These are phyloP conservation scores for Rutstroemia sydowiana DNA, from an alignment of 2,329 filamentous ascomycete genomes.

Conservation along the genomic window DNA sequence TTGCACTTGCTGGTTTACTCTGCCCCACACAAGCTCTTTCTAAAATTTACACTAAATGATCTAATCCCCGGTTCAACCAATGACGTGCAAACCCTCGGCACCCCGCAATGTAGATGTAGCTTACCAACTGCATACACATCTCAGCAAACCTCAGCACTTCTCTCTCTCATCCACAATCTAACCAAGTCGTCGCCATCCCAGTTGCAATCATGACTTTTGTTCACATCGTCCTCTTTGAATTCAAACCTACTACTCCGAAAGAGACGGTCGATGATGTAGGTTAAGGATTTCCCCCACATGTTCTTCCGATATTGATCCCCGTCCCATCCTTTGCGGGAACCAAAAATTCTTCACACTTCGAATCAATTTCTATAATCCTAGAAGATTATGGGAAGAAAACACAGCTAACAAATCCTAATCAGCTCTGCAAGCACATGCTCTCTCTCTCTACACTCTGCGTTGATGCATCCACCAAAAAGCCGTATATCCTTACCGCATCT, in stretches of 20 bases:
- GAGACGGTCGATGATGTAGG: constrained; percentile 50
- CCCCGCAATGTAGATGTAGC: too few species aligned
- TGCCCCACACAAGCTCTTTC: too few species aligned
- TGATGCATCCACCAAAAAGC: constrained; percentile 48
- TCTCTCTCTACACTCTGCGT: constrained; percentile 50
- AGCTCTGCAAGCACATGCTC: constrained; percentile 52
- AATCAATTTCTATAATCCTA: neutral
- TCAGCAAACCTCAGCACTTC: neutral
- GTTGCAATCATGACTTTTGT: constrained; percentile 48
- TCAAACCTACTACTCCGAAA: constrained; percentile 44
- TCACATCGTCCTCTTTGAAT: constrained; percentile 64
- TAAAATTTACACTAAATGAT: too few species aligned
- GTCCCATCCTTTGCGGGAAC: too few species aligned
- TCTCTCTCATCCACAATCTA: neutral
- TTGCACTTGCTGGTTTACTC: too few species aligned
- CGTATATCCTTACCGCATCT: constrained; percentile 51
- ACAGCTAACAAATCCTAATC: neutral
- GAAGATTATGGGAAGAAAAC: neutral
- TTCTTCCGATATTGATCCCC: neutral
- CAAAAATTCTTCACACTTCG: neutral
- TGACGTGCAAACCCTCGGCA: too few species aligned
- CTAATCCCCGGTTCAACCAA: too few species aligned
- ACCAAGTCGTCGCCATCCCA: neutral
- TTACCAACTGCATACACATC: neutral
- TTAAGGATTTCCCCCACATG: neutral